Percentiles rank a stretch among this genome's conserved stretches.
Conservation (phyloP, 768 basidiomycete species). For the Crepidotus variabilis region DNA sequence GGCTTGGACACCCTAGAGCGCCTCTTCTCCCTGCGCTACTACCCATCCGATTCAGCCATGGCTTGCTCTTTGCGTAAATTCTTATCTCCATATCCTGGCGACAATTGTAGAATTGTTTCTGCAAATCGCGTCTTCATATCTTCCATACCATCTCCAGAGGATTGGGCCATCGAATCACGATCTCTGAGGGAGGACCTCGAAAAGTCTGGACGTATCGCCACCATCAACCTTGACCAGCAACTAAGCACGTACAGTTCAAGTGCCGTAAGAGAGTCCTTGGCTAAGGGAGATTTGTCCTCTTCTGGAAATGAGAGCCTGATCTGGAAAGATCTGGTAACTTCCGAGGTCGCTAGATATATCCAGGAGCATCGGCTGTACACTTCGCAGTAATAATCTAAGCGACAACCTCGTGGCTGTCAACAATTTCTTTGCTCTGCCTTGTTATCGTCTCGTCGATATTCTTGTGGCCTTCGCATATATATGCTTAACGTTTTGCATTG, state of each 20-base stretch:
- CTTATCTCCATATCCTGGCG: slow-evolving; percentile 45
- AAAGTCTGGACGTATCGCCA: slow-evolving; percentile 42
- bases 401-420: neutral
- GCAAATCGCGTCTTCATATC: slow-evolving; percentile 42
- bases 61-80: slow-evolving; percentile 48
- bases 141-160: slow-evolving; percentile 5
- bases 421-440: neutral
- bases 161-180: slow-evolving; percentile 15
- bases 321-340: slow-evolving; percentile 49
- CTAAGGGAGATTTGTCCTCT: slow-evolving; percentile 8
- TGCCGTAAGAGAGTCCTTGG: slow-evolving; percentile 43
- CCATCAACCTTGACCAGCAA: slow-evolving; percentile 59
- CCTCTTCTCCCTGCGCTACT: slow-evolving; percentile 74
- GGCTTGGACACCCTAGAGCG: slow-evolving; percentile 86
- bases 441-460: neutral
- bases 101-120: slow-evolving; percentile 63
- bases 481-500: neutral
- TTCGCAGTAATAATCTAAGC: neutral
- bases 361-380: slow-evolving; percentile 42
- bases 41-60: slow-evolving; percentile 57
- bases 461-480: neutral
- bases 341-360: slow-evolving; percentile 49
- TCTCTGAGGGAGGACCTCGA: slow-evolving; percentile 46
- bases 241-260: slow-evolving; percentile 69
- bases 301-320: slow-evolving; percentile 17